A percentile compares a stretch with the other conserved stretches of the same genome.
phyloP scores from a whole-genome alignment of 2,329 filamentous ascomycete genomes.

The Didymella lethalis region DNA sequence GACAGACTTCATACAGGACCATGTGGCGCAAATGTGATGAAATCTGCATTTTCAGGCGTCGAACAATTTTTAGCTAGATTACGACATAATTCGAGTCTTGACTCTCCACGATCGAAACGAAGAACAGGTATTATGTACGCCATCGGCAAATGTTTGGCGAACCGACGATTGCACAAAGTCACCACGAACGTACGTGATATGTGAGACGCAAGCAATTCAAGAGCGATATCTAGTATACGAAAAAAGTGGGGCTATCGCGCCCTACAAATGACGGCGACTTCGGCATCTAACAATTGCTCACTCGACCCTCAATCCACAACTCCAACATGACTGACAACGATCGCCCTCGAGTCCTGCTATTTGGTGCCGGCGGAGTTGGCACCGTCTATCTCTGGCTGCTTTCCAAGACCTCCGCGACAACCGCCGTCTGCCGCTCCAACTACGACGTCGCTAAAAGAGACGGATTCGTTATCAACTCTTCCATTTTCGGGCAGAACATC shows the following conservation, averaged over 20 bases:
- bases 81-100: too few relatives aligned
- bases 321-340: slow-evolving; percentile 18
- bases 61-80: too few relatives aligned
- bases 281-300: slow-evolving; percentile 2
- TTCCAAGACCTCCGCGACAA: slow-evolving; percentile 51
- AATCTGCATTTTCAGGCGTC: too few relatives aligned
- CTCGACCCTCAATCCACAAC: background rate
- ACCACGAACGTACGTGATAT: too few relatives aligned
- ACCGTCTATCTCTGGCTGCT: slow-evolving; percentile 55
- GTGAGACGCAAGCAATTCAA: too few relatives aligned
- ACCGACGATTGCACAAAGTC: too few relatives aligned
- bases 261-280: slow-evolving; percentile 8
- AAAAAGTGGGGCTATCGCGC: slow-evolving; percentile 16
- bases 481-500: slow-evolving; percentile 47
- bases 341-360: slow-evolving; percentile 46
- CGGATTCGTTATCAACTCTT: slow-evolving; percentile 54
- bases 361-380: slow-evolving; percentile 55
- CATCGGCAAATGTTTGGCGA: too few relatives aligned
- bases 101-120: too few relatives aligned
- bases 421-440: slow-evolving; percentile 57
- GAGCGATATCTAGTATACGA: too few relatives aligned
- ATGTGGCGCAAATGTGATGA: too few relatives aligned
- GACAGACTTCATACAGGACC: too few relatives aligned
- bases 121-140: too few relatives aligned
- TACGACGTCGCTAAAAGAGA: slow-evolving; percentile 52